Evolutionary conservation across 306 rosid genomes (phyloP).

Genomic region (Begonia fuchsioides): DNA sequence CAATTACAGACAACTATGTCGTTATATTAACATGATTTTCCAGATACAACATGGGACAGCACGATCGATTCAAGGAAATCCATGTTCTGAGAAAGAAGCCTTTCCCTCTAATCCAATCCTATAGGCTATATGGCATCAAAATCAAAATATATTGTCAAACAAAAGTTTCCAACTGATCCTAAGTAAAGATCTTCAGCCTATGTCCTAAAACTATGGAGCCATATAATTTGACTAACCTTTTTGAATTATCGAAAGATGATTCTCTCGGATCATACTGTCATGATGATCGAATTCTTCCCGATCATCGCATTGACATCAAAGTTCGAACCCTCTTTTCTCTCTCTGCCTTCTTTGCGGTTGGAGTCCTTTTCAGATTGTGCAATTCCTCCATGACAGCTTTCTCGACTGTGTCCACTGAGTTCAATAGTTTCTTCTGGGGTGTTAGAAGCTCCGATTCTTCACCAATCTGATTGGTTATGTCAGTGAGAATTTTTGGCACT

Average conservation of each 20-base stretch:
- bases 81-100: too few relatives aligned
- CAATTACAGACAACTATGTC: too few relatives aligned
- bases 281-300: not conserved
- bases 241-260: not conserved
- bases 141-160: too few relatives aligned
- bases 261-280: not conserved
- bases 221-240: not conserved
- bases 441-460: conserved; percentile 35
- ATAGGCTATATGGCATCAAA: too few relatives aligned
- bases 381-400: conserved; percentile 52
- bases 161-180: not conserved
- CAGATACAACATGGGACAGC: too few relatives aligned
- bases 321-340: conserved; percentile 49
- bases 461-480: conserved; percentile 17
- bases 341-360: conserved; percentile 59
- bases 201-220: not conserved
- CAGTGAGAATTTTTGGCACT: conserved; percentile 30
- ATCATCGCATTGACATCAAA: conserved; percentile 80
- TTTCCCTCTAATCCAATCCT: too few relatives aligned
- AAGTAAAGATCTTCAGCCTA: not conserved
- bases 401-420: conserved; percentile 56
- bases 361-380: conserved; percentile 49
- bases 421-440: conserved; percentile 66
- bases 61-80: too few relatives aligned
- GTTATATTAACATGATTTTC: too few relatives aligned